Base-by-base conservation (phyloP, 2,329 filamentous ascomycete species). In the Huntiella decipiens region DNA sequence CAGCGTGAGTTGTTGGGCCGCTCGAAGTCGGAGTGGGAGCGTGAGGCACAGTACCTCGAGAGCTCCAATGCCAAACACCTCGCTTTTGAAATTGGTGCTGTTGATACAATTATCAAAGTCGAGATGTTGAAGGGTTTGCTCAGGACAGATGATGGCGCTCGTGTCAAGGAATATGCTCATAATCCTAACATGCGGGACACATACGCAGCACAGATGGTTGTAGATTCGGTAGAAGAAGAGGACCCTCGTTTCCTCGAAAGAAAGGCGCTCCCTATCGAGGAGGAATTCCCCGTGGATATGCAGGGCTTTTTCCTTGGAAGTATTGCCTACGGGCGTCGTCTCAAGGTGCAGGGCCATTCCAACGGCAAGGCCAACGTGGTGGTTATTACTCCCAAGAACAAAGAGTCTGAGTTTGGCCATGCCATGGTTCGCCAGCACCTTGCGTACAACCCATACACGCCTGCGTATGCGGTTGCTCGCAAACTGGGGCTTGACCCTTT, bases 291-390 rank as follows among this genome's bases (percentile, higher is more conserved):
- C 0, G 63, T 78, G 46, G 79, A 77, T 35, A 82, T 84, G 1
- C 74, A 79, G 47, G 86, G 82, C 1, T 98, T 98, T 65, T 96
- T 94, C 67, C 66, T 98, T 2, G 91, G 91, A 40, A 87, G 95
- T 34, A 92, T 81, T 62, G 84, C 85, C 45, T 96, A 93, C 55
- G 91, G 91, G 12, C 76, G 87, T 34, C 88, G 91, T 3, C 65
- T 94, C n/a, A 78, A 91, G 58, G 77, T 98, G 16, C 72, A 74
- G 17, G 76, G 74, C 1, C 84, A 96, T 56, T 67, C 68, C 12
- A 69, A 74, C 49, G 79, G 82, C 56, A 87, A 83, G 60, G 76
- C 83, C 8, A 79, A 85, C 49, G 76, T 94, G 45, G 73, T 79
- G 62, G 70, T 96, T n/a, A 80, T 79, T 2, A 71, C 74, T 28